Evolutionary conservation across 192 early-diverging fungal genomes (phyloP).

Genomic region (Phycomyces blakesleeanus): DNA sequence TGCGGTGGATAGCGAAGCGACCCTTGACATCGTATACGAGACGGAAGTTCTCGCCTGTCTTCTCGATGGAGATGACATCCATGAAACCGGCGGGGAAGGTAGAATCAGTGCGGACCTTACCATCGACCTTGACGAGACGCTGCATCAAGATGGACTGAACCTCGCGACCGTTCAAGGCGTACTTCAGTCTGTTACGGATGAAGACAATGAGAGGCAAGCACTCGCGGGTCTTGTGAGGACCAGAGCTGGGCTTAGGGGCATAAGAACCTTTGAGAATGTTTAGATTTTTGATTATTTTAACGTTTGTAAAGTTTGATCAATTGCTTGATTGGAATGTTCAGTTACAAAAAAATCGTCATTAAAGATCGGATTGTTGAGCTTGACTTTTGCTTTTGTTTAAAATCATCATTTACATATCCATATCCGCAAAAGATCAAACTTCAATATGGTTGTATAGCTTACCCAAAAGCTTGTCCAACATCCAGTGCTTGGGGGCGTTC

Average conservation of each 20-base stretch:
- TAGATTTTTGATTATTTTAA: neutral
- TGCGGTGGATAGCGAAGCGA: constrained; percentile 99
- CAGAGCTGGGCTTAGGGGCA: constrained; percentile 93
- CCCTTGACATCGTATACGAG: constrained; percentile 99
- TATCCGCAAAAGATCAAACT: neutral
- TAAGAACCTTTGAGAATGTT: constrained; percentile 21
- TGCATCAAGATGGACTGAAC: constrained; percentile 96
- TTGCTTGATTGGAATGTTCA: neutral
- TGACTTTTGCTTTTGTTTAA: constrained; percentile 7
- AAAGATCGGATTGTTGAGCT: constrained; percentile 21
- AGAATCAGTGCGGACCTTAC: constrained; percentile 94
- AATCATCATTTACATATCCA: neutral
- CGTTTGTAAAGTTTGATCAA: neutral
- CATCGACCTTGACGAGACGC: constrained; percentile 98
- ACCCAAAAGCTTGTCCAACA: constrained; percentile 99
- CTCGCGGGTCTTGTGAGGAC: constrained; percentile 99
- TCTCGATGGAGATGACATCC: constrained; percentile 90
- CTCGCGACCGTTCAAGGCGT: constrained; percentile 97
- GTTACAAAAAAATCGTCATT: constrained; percentile 1
- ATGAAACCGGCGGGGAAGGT: constrained; percentile 98
- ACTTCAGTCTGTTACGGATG: constrained; percentile 99
- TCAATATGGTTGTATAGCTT: constrained; percentile 21
- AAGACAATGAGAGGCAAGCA: constrained; percentile 97
- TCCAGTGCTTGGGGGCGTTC: constrained; percentile 99
- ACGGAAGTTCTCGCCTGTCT: constrained; percentile 99